A percentile compares a stretch with the other conserved stretches of the same genome.
These are phyloP conservation scores for Clonostachys rhizophaga DNA, from an alignment of 2,329 filamentous ascomycete genomes.

Conservation along the genomic window DNA sequence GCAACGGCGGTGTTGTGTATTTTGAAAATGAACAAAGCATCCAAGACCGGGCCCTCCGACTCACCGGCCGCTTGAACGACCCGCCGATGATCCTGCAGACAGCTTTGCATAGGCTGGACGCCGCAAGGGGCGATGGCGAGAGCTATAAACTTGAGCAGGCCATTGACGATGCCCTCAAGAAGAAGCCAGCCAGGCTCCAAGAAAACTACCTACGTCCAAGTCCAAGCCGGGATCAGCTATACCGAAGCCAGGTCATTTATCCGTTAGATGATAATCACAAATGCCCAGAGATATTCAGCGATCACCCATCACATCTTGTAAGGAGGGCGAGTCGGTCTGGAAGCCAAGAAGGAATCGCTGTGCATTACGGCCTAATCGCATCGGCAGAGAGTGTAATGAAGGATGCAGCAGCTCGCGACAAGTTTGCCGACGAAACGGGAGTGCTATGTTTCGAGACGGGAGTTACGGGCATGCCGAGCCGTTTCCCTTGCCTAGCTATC, in stretches of 20 bases:
- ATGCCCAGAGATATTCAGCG: too few species aligned
- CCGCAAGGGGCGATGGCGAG: neutral
- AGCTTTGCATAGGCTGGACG: neutral
- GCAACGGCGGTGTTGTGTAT: conserved; percentile 1
- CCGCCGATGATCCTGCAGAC: neutral
- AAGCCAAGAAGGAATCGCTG: neutral
- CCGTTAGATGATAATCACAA: too few species aligned
- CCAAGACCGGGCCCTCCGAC: neutral
- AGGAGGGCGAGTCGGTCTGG: neutral
- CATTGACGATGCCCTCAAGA: neutral
- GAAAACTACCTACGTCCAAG: neutral
- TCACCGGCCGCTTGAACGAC: neutral
- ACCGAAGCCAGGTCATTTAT: neutral
- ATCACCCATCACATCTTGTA: too few species aligned
- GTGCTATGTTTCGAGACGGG: conserved; percentile 4
- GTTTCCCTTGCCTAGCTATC: conserved; percentile 17
- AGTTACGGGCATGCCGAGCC: conserved; percentile 5
- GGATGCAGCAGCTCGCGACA: neutral
- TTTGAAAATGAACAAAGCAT: conserved; percentile 5
- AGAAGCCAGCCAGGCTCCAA: neutral
- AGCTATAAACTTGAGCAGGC: neutral
- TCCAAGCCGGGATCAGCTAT: neutral
- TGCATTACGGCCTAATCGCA: conserved; percentile 7
- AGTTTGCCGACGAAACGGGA: neutral
- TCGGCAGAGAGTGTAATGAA: conserved; percentile 4